Evolutionary conservation across 2,329 filamentous ascomycete genomes (phyloP).

Genomic region (Sporothrix sp.): DNA sequence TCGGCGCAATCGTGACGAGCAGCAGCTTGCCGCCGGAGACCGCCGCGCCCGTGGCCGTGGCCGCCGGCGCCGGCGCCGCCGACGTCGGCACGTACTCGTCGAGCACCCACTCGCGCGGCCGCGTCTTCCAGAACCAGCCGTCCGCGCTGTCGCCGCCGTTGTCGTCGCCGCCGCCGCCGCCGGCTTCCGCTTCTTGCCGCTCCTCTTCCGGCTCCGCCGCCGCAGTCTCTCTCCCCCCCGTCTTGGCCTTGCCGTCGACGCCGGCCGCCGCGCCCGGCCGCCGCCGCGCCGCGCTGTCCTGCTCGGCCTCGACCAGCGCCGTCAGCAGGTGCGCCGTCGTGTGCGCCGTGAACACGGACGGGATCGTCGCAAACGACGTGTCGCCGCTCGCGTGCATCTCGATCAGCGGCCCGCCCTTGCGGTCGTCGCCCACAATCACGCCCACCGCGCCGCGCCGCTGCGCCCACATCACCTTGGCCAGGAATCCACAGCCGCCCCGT

Average conservation of each 20-base stretch:
- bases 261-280: neutral
- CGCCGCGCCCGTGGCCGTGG: neutral
- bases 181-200: too few species aligned
- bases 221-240: neutral
- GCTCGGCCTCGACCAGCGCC: slow-evolving; percentile 12
- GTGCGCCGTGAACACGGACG: slow-evolving; percentile 86
- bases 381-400: slow-evolving; percentile 98
- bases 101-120: slow-evolving; percentile 15
- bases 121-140: slow-evolving; percentile 13
- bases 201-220: too few species aligned
- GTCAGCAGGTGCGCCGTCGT: slow-evolving; percentile 81
- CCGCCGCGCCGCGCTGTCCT: neutral
- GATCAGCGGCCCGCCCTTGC: slow-evolving; percentile 76
- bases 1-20: slow-evolving; percentile 93
- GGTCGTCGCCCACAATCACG: slow-evolving; percentile 88
- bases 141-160: neutral
- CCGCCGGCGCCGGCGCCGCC: neutral
- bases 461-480: slow-evolving; percentile 96
- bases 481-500: slow-evolving; percentile 87
- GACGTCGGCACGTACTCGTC: slow-evolving; percentile 14
- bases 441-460: slow-evolving; percentile 82
- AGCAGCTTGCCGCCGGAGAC: slow-evolving; percentile 37
- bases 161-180: slow-evolving; percentile 2
- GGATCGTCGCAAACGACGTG: slow-evolving; percentile 89
- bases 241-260: slow-evolving; percentile 2